Base-by-base conservation (phyloP, 495 filamentous ascomycete species). In the Aspergillus coremiiformis region DNA sequence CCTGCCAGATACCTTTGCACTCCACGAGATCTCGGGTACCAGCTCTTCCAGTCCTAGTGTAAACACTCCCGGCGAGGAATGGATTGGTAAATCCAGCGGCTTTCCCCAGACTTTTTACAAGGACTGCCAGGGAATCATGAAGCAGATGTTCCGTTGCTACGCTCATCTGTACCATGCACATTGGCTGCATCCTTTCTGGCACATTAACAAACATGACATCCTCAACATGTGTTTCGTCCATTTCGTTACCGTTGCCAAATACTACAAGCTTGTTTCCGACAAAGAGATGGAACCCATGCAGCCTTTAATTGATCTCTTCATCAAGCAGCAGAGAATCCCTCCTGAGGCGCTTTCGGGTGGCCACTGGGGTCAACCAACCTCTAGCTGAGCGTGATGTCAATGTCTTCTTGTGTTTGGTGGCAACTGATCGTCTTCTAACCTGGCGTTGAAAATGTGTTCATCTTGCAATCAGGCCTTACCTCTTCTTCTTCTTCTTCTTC, bases 61-160 rank as follows among this genome's bases (percentile, higher is more conserved):
- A 30, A 61, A 76, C 29, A 67, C 78, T 30, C 56, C 73, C 27
- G 72, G 75, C 17, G 76, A 76, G 32, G 81, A 87, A 43, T 96
- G 89, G 89, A 72, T 94, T 48, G 91, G 91, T 54, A 92, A 91
- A 70, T 78, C 82, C 30, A 89, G 85, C 56, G 89, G 90, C 17
- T 96, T 96, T 68, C 91, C 90, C 12, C 82, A 84, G 59, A 84
- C 84, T 21, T 94, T 94, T 66, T 80, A 90, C 60, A 79, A 84
- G 56, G 89, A 95, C 58, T 87, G 87, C 72, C 84, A 88, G 68
- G 89, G 84, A 54, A 92, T 95, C 60, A 94, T 91, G 78, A 84
- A 90, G 56, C 91, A 96, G 71, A 96, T 96, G 86, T 93, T 95
- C 78, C 89, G 91, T 32, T 89, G 91, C 66, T 96, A 96, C 59